Evolutionary conservation across 23 red algal genomes (phyloP).

Genomic region (Agarophyton chilense): DNA sequence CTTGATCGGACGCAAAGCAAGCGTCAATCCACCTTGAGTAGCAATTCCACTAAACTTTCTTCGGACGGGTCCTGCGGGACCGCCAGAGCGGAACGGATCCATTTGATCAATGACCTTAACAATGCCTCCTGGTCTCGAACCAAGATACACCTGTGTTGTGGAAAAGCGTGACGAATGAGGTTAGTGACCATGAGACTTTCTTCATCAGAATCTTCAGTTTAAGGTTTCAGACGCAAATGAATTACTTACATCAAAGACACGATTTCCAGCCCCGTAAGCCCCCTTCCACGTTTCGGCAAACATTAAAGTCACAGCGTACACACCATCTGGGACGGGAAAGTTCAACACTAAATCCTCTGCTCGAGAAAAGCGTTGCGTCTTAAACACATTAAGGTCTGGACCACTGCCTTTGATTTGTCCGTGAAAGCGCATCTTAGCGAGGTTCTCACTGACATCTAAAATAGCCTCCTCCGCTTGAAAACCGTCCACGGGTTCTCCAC

Average conservation of each 20-base stretch:
- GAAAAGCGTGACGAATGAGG: too few species aligned
- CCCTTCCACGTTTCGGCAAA: constrained; percentile 85
- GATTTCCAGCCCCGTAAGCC: constrained; percentile 54
- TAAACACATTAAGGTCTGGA: constrained; percentile 53
- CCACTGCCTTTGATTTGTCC: constrained; percentile 54
- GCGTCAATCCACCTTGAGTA: constrained; percentile 52
- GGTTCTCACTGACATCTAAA: constrained; percentile 32
- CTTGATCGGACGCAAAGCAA: constrained; percentile 69
- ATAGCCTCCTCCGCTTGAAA: constrained; percentile 67
- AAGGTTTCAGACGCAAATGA: neutral
- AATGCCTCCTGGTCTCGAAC: constrained; percentile 63
- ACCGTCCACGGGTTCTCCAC: constrained; percentile 47
- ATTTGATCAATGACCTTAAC: constrained; percentile 44
- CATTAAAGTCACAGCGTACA: constrained; percentile 67
- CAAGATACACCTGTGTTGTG: constrained; percentile 59
- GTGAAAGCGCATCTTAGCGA: constrained; percentile 72
- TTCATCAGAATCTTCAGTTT: neutral
- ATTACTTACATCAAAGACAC: constrained; percentile 74
- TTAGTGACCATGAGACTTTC: too few species aligned
- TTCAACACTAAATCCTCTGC: constrained; percentile 69
- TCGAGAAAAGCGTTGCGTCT: constrained; percentile 71
- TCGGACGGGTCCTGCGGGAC: constrained; percentile 46
- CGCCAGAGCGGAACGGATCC: constrained; percentile 67
- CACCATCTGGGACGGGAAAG: constrained; percentile 70
- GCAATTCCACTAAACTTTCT: constrained; percentile 65